A percentile compares a stretch with the other conserved stretches of the same genome.
phyloP scores from a whole-genome alignment of 352 stramenopile genomes.

The Chrysophaeum taylorii region DNA sequence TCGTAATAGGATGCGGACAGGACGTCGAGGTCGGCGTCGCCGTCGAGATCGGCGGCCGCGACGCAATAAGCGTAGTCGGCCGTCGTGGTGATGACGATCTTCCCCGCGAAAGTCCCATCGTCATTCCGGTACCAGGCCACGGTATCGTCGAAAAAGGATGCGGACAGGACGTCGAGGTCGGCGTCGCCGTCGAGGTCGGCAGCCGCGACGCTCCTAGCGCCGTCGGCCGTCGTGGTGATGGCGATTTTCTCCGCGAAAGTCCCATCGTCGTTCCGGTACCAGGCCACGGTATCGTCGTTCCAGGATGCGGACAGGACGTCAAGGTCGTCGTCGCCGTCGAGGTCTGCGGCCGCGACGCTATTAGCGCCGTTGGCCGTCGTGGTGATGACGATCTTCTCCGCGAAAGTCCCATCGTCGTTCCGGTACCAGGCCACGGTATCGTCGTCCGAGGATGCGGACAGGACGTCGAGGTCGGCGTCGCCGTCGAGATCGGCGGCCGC shows the following conservation, averaged over 20 bases:
- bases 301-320: neutral
- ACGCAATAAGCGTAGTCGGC: neutral
- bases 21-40: constrained; percentile 28
- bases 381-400: neutral
- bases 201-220: neutral
- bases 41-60: constrained; percentile 19
- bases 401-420: constrained; percentile 1
- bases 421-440: constrained; percentile 10
- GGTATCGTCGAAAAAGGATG: neutral
- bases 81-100: neutral
- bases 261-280: neutral
- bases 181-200: constrained; percentile 2
- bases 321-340: neutral
- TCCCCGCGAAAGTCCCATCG: neutral
- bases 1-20: constrained; percentile 25
- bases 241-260: neutral
- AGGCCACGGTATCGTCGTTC: neutral
- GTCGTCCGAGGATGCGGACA: neutral
- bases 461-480: constrained; percentile 16
- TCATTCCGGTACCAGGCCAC: constrained; percentile 1
- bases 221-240: neutral
- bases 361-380: neutral
- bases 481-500: constrained; percentile 24
- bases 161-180: neutral
- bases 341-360: neutral